A percentile compares a stretch with the other conserved stretches of the same genome.
phyloP scores from a whole-genome alignment of 495 filamentous ascomycete genomes.

The Xylaria scruposa region DNA sequence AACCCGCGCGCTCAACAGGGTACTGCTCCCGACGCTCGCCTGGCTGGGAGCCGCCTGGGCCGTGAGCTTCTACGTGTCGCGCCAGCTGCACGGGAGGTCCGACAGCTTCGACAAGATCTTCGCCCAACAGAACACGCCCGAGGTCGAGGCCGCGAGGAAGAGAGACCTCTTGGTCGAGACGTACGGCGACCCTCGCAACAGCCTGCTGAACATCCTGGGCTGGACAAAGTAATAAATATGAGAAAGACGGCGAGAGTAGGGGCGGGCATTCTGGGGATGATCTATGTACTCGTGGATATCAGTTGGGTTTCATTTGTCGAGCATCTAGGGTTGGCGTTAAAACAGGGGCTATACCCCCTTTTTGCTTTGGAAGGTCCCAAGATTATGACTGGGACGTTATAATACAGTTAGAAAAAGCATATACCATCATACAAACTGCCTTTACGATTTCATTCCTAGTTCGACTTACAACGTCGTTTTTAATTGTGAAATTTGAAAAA shows the following conservation, averaged over 20 bases:
- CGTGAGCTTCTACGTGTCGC: conserved; percentile 41
- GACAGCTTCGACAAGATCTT: conserved; percentile 48
- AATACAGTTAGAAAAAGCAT: neutral
- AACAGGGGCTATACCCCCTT: neutral
- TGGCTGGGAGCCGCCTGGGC: conserved; percentile 37
- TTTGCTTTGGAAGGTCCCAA: neutral
- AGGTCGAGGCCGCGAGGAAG: conserved; percentile 42
- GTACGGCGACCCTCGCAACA: conserved; percentile 49
- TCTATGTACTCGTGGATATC: neutral
- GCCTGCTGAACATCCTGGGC: conserved; percentile 46
- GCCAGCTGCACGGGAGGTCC: conserved; percentile 42
- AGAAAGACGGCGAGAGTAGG: no score
- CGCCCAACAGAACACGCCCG: conserved; percentile 48
- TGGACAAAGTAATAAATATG: conserved; percentile 40
- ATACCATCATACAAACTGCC: neutral
- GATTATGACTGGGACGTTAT: neutral
- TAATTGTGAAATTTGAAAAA: neutral
- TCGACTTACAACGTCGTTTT: neutral
- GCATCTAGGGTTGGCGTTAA: conserved; percentile 19
- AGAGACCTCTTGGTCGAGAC: conserved; percentile 38
- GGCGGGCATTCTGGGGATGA: neutral
- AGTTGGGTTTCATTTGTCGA: conserved; percentile 17
- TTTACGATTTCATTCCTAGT: neutral
- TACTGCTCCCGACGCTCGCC: conserved; percentile 27
- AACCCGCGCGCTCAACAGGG: neutral